Conservation (phyloP, 192 early-diverging fungal species). For the Chytriomyces sp. region DNA sequence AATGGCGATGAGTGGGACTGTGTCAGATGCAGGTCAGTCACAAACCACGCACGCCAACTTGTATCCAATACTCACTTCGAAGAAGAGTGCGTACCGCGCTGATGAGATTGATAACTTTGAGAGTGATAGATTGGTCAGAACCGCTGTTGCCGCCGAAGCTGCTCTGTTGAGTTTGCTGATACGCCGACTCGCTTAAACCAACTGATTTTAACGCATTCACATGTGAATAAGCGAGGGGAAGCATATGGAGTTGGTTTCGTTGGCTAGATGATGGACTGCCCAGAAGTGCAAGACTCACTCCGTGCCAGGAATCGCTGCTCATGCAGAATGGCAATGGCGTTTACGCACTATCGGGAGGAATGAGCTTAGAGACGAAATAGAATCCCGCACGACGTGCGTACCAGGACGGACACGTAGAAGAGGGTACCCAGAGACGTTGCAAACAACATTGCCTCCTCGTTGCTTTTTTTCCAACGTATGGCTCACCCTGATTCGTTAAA, state of each 20-base stretch:
- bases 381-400: conserved; percentile 35
- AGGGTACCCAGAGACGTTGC: conserved; percentile 73
- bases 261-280: too few species aligned
- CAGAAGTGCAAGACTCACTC: conserved; percentile 60
- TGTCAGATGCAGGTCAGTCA: neutral
- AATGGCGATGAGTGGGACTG: conserved; percentile 80
- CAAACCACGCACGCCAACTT: neutral
- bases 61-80: conserved; percentile 63
- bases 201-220: too few species aligned
- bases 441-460: conserved; percentile 26
- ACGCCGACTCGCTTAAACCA: conserved; percentile 63
- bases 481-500: too few species aligned
- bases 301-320: conserved; percentile 90
- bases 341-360: conserved; percentile 44
- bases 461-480: neutral
- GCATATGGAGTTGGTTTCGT: too few species aligned
- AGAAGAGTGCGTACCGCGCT: conserved; percentile 87
- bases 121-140: conserved; percentile 53
- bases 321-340: conserved; percentile 86
- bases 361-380: neutral
- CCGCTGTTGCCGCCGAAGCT: conserved; percentile 63
- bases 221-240: too few species aligned
- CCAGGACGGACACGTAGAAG: conserved; percentile 75
- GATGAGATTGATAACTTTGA: conserved; percentile 83
- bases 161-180: conserved; percentile 51